Conservation (phyloP, 2,329 filamentous ascomycete genomes). For the Fusarium phyllophilum region DNA sequence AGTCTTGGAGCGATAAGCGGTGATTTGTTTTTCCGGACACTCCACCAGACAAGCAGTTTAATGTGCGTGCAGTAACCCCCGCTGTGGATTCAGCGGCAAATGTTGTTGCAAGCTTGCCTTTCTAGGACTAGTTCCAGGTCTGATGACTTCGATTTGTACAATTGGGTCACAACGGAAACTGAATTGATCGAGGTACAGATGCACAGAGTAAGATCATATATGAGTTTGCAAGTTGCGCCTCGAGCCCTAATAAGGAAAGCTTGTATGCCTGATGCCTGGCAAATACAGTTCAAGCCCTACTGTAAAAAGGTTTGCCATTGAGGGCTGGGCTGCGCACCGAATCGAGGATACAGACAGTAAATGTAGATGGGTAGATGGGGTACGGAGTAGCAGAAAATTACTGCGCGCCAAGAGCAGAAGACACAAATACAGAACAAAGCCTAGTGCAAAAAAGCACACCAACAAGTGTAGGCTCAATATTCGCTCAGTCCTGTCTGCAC, state of each 20-base stretch:
- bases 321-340: not conserved
- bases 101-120: constrained; percentile 27
- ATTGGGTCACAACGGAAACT: constrained; percentile 4
- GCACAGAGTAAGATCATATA: not conserved
- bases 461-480: constrained; percentile 12
- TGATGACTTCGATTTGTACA: not conserved
- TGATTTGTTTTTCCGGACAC: constrained; percentile 26
- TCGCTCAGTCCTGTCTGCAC: constrained; percentile 8
- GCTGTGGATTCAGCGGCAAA: constrained; percentile 39
- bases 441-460: not conserved
- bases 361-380: not conserved
- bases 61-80: constrained; percentile 15
- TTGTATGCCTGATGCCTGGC: not conserved
- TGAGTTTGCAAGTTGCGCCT: not conserved
- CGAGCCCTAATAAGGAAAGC: not conserved
- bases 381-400: constrained; percentile 1
- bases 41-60: not conserved
- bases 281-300: not conserved
- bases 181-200: constrained; percentile 4
- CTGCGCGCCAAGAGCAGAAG: constrained; percentile 5
- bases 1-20: constrained; percentile 38
- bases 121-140: constrained; percentile 21
- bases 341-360: not conserved
- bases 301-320: not conserved
- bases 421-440: constrained; percentile 15